Conservation (phyloP, 2,329 filamentous ascomycete species). For the Calonectria pseudoturangicola region DNA sequence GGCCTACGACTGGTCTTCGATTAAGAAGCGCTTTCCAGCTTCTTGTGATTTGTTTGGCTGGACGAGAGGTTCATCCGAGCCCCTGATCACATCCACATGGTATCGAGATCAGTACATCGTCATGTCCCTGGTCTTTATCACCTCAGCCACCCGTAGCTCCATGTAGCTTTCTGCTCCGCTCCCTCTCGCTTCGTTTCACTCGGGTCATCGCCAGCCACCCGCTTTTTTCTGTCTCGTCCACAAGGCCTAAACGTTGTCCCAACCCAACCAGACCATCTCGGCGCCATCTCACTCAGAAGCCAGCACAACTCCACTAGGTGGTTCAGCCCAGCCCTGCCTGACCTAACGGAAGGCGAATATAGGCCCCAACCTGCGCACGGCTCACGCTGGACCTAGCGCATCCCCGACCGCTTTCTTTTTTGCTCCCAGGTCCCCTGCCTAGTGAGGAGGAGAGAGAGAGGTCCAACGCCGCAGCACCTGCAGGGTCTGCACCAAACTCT, state of each 20-base stretch:
- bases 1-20: background rate
- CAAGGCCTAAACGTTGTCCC: conserved; percentile 11
- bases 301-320: conserved; percentile 24
- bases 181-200: conserved; percentile 36
- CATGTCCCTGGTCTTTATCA: conserved; percentile 16
- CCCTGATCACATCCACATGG: background rate
- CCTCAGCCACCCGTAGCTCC: conserved; percentile 39
- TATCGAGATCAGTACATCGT: background rate
- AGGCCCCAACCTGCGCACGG: conserved; percentile 15
- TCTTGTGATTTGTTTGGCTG: conserved; percentile 6
- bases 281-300: conserved; percentile 13
- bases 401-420: conserved; percentile 44
- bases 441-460: background rate
- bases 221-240: conserved; percentile 31
- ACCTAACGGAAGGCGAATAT: conserved; percentile 27
- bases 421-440: conserved; percentile 26
- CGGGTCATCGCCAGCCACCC: conserved; percentile 38
- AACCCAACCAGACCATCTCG: conserved; percentile 19
- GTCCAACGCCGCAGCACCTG: conserved; percentile 26
- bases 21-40: background rate
- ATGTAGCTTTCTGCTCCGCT: conserved; percentile 43
- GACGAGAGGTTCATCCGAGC: background rate
- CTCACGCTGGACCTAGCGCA: conserved; percentile 29
- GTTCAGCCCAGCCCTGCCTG: conserved; percentile 28
- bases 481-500: conserved; percentile 22